Base-by-base conservation (phyloP, 2,329 filamentous ascomycete genomes). In the Aaosphaeria pasadenensis region DNA sequence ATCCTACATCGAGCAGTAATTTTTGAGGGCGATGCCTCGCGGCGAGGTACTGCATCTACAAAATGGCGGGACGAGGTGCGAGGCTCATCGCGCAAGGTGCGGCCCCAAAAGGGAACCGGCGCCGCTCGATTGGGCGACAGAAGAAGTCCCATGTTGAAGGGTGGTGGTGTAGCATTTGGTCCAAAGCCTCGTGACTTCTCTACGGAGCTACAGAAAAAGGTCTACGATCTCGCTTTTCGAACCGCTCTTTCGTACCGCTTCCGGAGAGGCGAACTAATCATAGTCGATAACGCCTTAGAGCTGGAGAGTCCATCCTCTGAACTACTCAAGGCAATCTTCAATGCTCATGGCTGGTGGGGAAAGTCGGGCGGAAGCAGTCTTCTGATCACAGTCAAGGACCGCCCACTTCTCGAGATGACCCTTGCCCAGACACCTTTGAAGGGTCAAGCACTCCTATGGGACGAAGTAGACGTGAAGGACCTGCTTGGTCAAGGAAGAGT, bases 401-500 rank as follows among this genome's bases (percentile, higher is more conserved):
- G 67, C 6, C 59, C 62, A 39, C 79, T 82, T 47, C 74, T 96
- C 43, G 86, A 84, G 57, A 78, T 78, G 35, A 85, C 86, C 32
- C 76, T 96, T 64, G 78, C 81, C 44, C 52, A 81, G 80, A 78
- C 79, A 43, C 85, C 85, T 42, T 77, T 95, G 64, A 78, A 81
- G 48, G 89, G 88, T 17, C 81, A 84, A 47, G 86, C 86, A 6
- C 75, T 91, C 58, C 80, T 82, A 48, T 77, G 86, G 50, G 75
- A 80, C n/a, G 87, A 95, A 53, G 89, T 99, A 33, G 94, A 97
- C 72, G 90, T 99, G 53, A 99, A 97, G 81, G 89, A 97, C 69
- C 72, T 99, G 55, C 74, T 99, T 57, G 89, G 94, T 75, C 85
- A 86, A 46, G 88, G 88, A 46, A 84, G 91, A 62, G 76, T 99